Base-by-base conservation (phyloP, 2,329 filamentous ascomycete genomes). In the Paradendryphiella salina region DNA sequence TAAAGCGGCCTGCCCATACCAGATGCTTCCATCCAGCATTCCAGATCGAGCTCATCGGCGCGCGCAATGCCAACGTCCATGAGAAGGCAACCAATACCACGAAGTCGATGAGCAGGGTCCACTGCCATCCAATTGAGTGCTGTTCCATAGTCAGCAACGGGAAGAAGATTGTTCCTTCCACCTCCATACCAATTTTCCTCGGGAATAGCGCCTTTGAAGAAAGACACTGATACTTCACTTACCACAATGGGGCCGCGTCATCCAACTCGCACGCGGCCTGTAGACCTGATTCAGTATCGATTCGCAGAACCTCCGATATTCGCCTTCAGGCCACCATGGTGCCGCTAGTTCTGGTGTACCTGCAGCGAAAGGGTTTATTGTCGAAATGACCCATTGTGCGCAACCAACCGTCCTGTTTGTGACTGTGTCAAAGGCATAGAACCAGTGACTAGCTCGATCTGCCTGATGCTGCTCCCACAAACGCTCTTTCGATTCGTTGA, bases 21-120 rank as follows among this genome's bases (percentile, higher is more conserved):
- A 14, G 69, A 71, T 2, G 72, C 67, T 50, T 75, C 73, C 55
- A 75, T 61, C 69, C 70, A 76, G 33, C 70, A 67, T 35, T 73
- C 69, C 17, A 74, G 52, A 32, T 69, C 57, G 14, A 70, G 51
- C 14, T 60, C 49, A 45, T 75, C 72, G 4, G 73, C 72, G 15
- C 63, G 63, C 10, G 56, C 52, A 20, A 69, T 62, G 2, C 73
- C 71, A 40, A 61, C 62, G 18, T 65, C 54, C 67, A 76, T 70
- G 15, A 76, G 61, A 31, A 69, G 60, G 20, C 65, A 66, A 28
- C 69, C 73, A 48, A 73, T 62, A 33, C 73, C 73, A 45, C 62
- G 65, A 6, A 66, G 63, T 32, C 73, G 72, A 56, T 74, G 61
- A 11, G 61, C 41, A 6, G 72, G 71, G 45, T 64, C 50, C n/a